A percentile compares a stretch with the other conserved stretches of the same genome.
These are phyloP conservation scores for Hypoxylon sp. DNA, from an alignment of 2,329 filamentous ascomycete species.

Conservation along the genomic window DNA sequence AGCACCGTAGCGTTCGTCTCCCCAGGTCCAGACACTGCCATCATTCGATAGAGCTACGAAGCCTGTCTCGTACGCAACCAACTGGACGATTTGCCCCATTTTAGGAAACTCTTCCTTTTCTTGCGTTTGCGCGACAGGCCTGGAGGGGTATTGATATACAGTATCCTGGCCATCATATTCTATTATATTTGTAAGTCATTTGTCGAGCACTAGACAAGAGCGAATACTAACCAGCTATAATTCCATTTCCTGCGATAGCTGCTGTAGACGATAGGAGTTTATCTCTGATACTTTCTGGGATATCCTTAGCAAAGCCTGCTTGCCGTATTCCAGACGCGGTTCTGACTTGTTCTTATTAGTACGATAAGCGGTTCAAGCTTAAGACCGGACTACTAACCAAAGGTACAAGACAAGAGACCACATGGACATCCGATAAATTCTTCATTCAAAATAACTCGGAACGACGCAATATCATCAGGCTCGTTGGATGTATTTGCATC, in stretches of 20 bases:
- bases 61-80: constrained; percentile 62
- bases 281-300: constrained; percentile 35
- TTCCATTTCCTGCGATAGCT: constrained; percentile 53
- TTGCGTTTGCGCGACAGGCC: constrained; percentile 16
- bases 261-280: constrained; percentile 44
- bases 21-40: constrained; percentile 64
- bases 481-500: constrained; percentile 46
- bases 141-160: constrained; percentile 48
- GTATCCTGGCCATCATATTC: constrained; percentile 44
- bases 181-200: constrained; percentile 31
- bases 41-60: constrained; percentile 60
- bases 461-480: constrained; percentile 59
- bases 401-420: constrained; percentile 56
- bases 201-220: neutral
- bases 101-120: constrained; percentile 39
- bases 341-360: constrained; percentile 38
- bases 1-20: constrained; percentile 68
- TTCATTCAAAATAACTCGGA: constrained; percentile 57
- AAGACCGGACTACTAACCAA: constrained; percentile 54
- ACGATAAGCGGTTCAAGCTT: constrained; percentile 6
- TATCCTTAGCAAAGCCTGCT: constrained; percentile 48
- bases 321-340: constrained; percentile 43
- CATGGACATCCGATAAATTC: constrained; percentile 49
- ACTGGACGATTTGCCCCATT: constrained; percentile 52
- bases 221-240: constrained; percentile 47